Evolutionary conservation across 1,139 yeast species (phyloP), one percentile per base, ranked within the genome.

Genomic region (Magnusiomyces clavatus): DNA sequence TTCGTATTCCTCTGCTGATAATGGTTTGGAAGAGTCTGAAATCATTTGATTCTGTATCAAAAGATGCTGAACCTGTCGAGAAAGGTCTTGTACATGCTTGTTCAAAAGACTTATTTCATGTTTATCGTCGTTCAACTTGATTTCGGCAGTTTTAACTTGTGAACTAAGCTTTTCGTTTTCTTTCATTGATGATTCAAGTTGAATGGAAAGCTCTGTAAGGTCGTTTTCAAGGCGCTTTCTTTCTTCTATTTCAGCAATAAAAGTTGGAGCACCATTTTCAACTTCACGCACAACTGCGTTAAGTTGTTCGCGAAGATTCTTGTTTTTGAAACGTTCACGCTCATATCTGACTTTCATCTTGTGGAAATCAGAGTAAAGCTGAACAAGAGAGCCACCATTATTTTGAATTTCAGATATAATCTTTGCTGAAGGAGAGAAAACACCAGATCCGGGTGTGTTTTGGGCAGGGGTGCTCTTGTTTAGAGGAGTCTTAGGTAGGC

Each of bases 231-330:
- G 61, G 14, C 73, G 66, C 11, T 68, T 63, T 39, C 77, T 76
- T 54, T 77, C 80, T 51, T 76, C 79, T 51, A 75, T 82, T 64
- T 80, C 86, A 57, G 81, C 84, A 69, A 85, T 77, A 49, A 90
- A 76, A 1, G 83, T 73, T 0, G 97, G 97, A 52, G 88, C 83
- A 60, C 86, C 83, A 29, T 80, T 76, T 63, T 89, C 95, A 58
- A 92, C 73, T 64, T 90, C 97, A 36, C 73, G 74, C 38, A 89
- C 79, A 60, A 90, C 83, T 0, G 77, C 72, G 59, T 84, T 83
- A 56, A 90, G 73, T 66, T 88, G 92, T 39, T 72, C 67, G 54
- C 90, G 85, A 53, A 90, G 73, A 53, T 78, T 77, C 54, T 80
- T 82, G 61, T 86, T 89, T 54, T 86, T 83, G 36, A 82, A 76